Conservation (phyloP, 2,329 filamentous ascomycete genomes). For the Capronia coronata region DNA sequence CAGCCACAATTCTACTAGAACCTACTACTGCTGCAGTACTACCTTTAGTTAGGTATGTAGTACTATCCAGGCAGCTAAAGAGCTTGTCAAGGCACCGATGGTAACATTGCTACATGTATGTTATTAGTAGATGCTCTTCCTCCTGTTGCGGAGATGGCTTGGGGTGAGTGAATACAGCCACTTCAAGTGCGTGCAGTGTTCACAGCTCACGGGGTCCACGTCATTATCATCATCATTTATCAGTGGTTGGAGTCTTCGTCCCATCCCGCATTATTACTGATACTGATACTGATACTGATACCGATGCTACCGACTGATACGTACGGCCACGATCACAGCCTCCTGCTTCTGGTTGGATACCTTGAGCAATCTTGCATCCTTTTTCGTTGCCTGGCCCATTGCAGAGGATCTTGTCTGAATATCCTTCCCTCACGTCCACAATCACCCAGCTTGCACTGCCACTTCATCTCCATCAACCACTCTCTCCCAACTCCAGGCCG, state of each 20-base stretch:
- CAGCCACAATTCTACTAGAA: too few relatives aligned
- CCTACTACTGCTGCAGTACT: too few relatives aligned
- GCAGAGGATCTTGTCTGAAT: background rate
- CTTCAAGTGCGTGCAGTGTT: too few relatives aligned
- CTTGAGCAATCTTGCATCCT: constrained; percentile 3
- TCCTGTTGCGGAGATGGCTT: background rate
- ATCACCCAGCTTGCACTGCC: background rate
- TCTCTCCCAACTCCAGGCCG: too few relatives aligned
- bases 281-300: too few relatives aligned
- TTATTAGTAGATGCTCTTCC: too few relatives aligned
- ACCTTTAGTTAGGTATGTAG: too few relatives aligned
- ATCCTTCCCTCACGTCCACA: constrained; percentile 1
- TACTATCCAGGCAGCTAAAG: too few relatives aligned
- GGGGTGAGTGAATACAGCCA: background rate
- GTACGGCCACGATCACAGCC: constrained; percentile 18
- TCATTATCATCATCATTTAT: background rate
- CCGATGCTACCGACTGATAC: too few relatives aligned
- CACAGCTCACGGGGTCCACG: background rate
- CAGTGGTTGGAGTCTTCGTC: background rate
- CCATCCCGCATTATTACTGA: constrained; percentile 1
- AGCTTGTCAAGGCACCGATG: too few relatives aligned
- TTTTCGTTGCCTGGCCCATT: constrained; percentile 2
- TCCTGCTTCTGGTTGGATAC: constrained; percentile 22
- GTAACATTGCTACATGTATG: too few relatives aligned
- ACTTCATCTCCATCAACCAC: background rate